Evolutionary conservation across 1,284 basidiomycete genomes (phyloP), one percentile per base, ranked within the genome.

Genomic region (Afroboletus lepidellus): DNA sequence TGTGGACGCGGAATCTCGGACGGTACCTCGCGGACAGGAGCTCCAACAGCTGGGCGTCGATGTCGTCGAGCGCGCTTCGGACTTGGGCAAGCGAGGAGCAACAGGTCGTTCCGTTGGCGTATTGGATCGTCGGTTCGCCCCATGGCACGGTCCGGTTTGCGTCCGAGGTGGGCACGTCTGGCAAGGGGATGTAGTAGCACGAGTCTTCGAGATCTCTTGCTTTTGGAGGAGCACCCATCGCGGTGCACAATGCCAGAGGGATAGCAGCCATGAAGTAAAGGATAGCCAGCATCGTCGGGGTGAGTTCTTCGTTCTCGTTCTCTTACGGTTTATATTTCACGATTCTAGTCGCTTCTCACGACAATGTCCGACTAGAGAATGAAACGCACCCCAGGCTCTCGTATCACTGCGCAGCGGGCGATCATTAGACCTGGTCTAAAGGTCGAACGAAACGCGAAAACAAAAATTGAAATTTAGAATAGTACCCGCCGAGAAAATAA

Each of bases 51-150:
- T 60, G 48, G 2, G 51, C 48, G 32, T 63, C 60, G 18, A 62
- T 54, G 1, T 29, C 37, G 29, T 64, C 41, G 11, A 63, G 48
- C 12, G 56, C 55, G 6, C 8, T 7, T 36, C 51, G 55, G 20
- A 64, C 51, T 33, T 58, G 43, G 21, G 49, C 46, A 18, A 64
- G 48, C 5, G 62, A 64, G 8, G 58, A 53, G 33, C 62, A 62
- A 11, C 60, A 64, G 8, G 58, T 63, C 3, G 61, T 60, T 23
- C 61, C 60, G 34, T 64, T 60, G 30, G 53, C 4, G 24, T 41
- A 61, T 15, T 41, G 34, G 11, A 64, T 64, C 33, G 52, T 46
- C 16, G 54, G 60, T 39, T 55, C 18, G 9, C 61, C 61, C 61
- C 62, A 62, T 3, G 62, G 61, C 25, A 58, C 39, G 9, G 48